Evolutionary conservation across 768 basidiomycete species (phyloP).

Genomic region (Agrocybe pediades): DNA sequence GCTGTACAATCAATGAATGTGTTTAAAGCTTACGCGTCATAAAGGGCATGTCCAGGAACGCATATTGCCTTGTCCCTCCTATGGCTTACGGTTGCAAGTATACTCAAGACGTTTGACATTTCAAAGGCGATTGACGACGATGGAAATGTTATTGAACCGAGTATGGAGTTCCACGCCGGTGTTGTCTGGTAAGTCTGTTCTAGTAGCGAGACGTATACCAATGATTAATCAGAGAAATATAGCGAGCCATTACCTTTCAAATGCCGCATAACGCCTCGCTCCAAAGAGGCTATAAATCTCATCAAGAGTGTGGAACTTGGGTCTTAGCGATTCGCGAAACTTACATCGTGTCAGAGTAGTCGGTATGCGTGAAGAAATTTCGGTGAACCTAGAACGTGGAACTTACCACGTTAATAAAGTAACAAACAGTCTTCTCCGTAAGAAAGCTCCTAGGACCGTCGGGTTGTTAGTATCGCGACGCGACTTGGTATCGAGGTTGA

Average conservation of each 20-base stretch:
- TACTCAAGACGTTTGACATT: slow-evolving; percentile 36
- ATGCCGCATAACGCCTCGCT: slow-evolving; percentile 7
- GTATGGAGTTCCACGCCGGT: slow-evolving; percentile 1
- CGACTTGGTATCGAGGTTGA: too few species aligned
- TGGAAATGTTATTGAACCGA: slow-evolving; percentile 1
- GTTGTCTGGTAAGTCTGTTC: background rate
- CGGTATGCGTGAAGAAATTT: too few species aligned
- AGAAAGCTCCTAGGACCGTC: too few species aligned
- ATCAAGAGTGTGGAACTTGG: too few species aligned
- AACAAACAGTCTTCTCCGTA: too few species aligned
- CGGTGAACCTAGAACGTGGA: too few species aligned
- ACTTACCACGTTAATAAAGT: too few species aligned
- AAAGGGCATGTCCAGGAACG: slow-evolving; percentile 37
- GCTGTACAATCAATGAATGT: background rate
- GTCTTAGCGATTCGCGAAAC: too few species aligned
- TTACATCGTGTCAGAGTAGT: too few species aligned
- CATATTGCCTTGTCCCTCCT: slow-evolving; percentile 29
- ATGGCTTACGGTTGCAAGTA: slow-evolving; percentile 28
- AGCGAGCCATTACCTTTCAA: slow-evolving; percentile 8
- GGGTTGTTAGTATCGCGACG: too few species aligned
- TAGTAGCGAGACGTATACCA: background rate
- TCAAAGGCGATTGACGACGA: background rate
- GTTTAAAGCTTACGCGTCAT: background rate
- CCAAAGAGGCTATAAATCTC: background rate
- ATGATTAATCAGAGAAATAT: background rate